Percentiles rank a stretch among this genome's conserved stretches.
Conservation (phyloP, 176 grass and related monocot genomes). For the Eragrostis nindensis region DNA sequence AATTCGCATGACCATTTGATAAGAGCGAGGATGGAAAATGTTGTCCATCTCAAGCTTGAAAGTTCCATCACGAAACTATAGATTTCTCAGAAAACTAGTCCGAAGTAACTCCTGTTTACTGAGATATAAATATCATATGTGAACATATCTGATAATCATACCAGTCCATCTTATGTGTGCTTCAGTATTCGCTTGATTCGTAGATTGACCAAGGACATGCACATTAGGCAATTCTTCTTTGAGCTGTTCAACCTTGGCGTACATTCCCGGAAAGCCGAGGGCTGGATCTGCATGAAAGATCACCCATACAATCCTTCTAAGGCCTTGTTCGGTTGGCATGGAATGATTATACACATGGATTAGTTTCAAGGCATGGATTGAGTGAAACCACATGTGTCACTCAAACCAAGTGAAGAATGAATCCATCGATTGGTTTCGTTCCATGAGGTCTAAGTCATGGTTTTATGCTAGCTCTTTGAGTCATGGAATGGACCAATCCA, state of each 20-base stretch:
- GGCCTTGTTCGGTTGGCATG: too few species aligned
- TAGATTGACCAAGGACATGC: slow-evolving; percentile 61
- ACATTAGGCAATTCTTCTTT: slow-evolving; percentile 56
- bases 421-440: too few species aligned
- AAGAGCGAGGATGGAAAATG: background rate
- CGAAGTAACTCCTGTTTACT: background rate
- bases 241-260: slow-evolving; percentile 55
- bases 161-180: slow-evolving; percentile 66
- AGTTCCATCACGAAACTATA: background rate
- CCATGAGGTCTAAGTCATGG: too few species aligned
- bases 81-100: background rate
- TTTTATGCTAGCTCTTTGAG: too few species aligned
- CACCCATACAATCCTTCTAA: slow-evolving; percentile 49
- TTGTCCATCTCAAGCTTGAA: background rate
- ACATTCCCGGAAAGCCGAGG: slow-evolving; percentile 54
- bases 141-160: slow-evolving; percentile 20
- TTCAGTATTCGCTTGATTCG: slow-evolving; percentile 61
- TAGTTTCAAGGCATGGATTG: too few species aligned
- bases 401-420: too few species aligned
- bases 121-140: background rate
- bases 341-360: too few species aligned
- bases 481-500: too few species aligned
- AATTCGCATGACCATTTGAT: background rate
- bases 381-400: too few species aligned
- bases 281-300: too few species aligned